Evolutionary conservation across 2,329 filamentous ascomycete genomes (phyloP), one percentile per base, ranked within the genome.

Genomic region (Aspergillus sp.): DNA sequence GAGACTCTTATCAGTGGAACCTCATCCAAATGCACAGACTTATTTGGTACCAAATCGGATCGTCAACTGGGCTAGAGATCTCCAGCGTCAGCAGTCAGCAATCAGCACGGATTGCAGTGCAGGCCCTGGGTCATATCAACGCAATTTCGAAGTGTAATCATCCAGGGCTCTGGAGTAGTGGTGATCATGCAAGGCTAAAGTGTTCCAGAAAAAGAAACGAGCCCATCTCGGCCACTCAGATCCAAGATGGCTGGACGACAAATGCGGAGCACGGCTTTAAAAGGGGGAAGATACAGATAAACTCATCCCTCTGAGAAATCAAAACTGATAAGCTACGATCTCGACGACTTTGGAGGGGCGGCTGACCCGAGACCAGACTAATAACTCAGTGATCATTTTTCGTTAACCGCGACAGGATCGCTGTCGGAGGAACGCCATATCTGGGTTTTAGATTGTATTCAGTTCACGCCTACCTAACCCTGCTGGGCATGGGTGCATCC

Each of bases 1-100:
- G 11, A 53, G 42, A 44, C 24, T 37, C 49, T 59, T 59, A 59
- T 59, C 57, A 51, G 57, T 53, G 49, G 54, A 47, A 33, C 33
- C 24, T 40, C 34, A 44, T 40, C 19, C 37, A 30, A 8, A 47
- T 24, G 20, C 13, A 19, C 41, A 39, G 33, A 27, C 24, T 27
- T 33, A 13, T 37, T 30, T 44, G 37, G 49, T 51, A 41, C 17
- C 42, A 41, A 57, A 56, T 56, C 20, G 52, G 44, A 55, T 50
- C 53, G 37, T 44, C 42, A n/a, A 20, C 9, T 30, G 42, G 5
- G 20, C 20, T 45, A 42, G 13, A 41, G 54, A 51, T 52, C 44
- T 8, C 30, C 19, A 9, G 12, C 47, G 33, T 46, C 42, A 27
- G n/a, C 42, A 30, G 33, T 46, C 42, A 39, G 7, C 24, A 24